Evolutionary conservation across 768 basidiomycete genomes (phyloP).

Genomic region (Collybia sp.): DNA sequence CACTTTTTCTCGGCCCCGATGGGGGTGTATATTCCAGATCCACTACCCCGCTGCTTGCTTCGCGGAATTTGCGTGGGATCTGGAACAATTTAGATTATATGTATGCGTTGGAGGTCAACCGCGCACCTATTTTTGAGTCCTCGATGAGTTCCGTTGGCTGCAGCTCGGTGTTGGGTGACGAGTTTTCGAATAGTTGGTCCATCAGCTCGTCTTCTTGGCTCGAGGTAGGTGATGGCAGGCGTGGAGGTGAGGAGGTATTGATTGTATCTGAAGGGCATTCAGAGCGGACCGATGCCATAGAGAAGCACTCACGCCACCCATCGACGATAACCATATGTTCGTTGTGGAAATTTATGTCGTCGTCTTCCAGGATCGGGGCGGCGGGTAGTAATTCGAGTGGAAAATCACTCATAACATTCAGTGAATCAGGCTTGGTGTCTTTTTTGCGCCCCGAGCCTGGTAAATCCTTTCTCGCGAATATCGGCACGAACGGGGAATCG

Average conservation of each 20-base stretch:
- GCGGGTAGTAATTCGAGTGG: conserved; percentile 25
- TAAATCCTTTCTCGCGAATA: background rate
- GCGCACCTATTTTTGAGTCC: conserved; percentile 47
- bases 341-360: conserved; percentile 33
- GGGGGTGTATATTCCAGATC: conserved; percentile 18
- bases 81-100: conserved; percentile 13
- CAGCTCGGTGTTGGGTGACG: conserved; percentile 42
- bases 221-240: conserved; percentile 32
- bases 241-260: conserved; percentile 35
- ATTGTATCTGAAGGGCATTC: conserved; percentile 25
- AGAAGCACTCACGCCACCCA: conserved; percentile 54
- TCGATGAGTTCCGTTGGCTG: conserved; percentile 32
- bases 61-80: conserved; percentile 55
- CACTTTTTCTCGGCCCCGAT: conserved; percentile 24
- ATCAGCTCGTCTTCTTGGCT: conserved; percentile 41
- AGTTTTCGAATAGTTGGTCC: conserved; percentile 47
- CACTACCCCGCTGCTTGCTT: conserved; percentile 39
- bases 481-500: background rate
- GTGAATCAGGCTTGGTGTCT: conserved; percentile 1
- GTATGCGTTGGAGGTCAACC: background rate
- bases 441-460: background rate
- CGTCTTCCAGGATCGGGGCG: conserved; percentile 29
- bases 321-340: conserved; percentile 55
- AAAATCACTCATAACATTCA: conserved; percentile 33
- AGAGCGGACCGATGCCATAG: background rate